phyloP scores from a whole-genome alignment of 2,329 filamentous ascomycete genomes.

The Alternaria postmessia region DNA sequence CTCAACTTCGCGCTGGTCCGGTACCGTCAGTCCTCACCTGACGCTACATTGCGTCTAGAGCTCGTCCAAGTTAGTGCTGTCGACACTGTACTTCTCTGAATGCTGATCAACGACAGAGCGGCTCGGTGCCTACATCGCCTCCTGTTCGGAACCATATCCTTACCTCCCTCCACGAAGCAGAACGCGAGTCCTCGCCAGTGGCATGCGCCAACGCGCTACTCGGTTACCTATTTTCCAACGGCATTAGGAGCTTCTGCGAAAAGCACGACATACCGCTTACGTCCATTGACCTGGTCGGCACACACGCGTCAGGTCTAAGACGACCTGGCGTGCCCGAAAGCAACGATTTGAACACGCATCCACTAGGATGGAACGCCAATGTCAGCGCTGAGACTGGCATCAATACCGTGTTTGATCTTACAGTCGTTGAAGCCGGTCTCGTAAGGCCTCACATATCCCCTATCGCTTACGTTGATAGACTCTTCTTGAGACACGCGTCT shows the following conservation, averaged over 20 bases:
- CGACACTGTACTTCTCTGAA: background rate
- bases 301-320: conserved; percentile 62
- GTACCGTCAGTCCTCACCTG: conserved; percentile 63
- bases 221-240: conserved; percentile 64
- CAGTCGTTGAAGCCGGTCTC: conserved; percentile 64
- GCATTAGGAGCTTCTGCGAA: conserved; percentile 60
- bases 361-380: conserved; percentile 64
- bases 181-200: conserved; percentile 62
- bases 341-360: conserved; percentile 48
- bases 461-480: conserved; percentile 65
- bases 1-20: conserved; percentile 67
- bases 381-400: conserved; percentile 64
- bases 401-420: conserved; percentile 67
- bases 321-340: conserved; percentile 27
- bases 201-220: conserved; percentile 66
- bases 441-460: conserved; percentile 65
- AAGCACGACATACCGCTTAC: conserved; percentile 54
- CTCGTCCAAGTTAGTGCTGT: conserved; percentile 51
- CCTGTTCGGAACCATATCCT: conserved; percentile 65
- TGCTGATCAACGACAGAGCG: conserved; percentile 53
- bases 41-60: conserved; percentile 63
- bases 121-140: conserved; percentile 63
- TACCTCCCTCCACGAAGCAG: conserved; percentile 64
- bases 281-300: conserved; percentile 64
- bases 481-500: conserved; percentile 64